Evolutionary conservation across 2,329 filamentous ascomycete species (phyloP).

Genomic region (Colletotrichum liaoningense): DNA sequence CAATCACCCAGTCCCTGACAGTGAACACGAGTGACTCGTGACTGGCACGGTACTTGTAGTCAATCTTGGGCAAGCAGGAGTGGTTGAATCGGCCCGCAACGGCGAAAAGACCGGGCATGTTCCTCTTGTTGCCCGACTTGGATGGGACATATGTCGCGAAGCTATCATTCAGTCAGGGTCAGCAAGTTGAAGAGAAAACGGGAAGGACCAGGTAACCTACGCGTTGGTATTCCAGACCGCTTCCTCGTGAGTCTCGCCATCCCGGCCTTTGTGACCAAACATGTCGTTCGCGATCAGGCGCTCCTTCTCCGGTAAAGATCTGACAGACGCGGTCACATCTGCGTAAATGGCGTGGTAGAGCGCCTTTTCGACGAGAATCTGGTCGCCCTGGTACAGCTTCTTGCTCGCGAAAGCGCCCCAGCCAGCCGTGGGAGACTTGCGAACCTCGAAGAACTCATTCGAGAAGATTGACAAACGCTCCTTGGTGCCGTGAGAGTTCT

Average conservation of each 20-base stretch:
- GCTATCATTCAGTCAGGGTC: background rate
- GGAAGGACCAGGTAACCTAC: conserved; percentile 45
- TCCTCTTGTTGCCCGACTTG: background rate
- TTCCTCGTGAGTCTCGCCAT: conserved; percentile 42
- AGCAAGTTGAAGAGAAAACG: background rate
- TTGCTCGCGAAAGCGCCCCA: conserved; percentile 59
- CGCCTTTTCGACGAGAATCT: conserved; percentile 58
- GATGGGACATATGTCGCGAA: background rate
- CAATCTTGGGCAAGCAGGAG: conserved; percentile 57
- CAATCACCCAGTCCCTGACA: conserved; percentile 48
- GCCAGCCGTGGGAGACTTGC: conserved; percentile 54
- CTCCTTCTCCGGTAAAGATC: conserved; percentile 44
- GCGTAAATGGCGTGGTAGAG: conserved; percentile 47
- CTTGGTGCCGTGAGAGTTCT: accelerated
- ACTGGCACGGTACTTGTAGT: conserved; percentile 53
- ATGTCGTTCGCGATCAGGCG: conserved; percentile 51
- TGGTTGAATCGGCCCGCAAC: conserved; percentile 70
- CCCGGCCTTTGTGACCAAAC: conserved; percentile 44
- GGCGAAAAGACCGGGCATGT: conserved; percentile 56
- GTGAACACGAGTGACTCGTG: conserved; percentile 53
- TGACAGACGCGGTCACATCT: background rate
- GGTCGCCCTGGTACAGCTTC: conserved; percentile 50
- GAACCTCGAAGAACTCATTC: conserved; percentile 56
- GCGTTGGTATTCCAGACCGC: conserved; percentile 59
- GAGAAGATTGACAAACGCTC: conserved; percentile 41